phyloP scores from a whole-genome alignment of 1,284 basidiomycete genomes.

The Kalmanozyma brasiliensis region DNA sequence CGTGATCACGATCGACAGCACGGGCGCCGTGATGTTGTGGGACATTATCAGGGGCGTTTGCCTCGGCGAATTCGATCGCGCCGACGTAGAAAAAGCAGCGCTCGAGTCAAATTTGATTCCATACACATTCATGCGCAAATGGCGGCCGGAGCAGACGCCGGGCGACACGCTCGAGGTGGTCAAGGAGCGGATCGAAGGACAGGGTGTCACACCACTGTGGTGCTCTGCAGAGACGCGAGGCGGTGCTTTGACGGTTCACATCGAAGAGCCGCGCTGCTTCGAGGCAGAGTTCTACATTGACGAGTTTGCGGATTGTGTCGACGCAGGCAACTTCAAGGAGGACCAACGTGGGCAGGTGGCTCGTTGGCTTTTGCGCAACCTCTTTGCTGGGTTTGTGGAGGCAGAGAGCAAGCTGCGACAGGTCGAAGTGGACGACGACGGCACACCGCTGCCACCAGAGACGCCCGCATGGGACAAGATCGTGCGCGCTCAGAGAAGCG shows the following conservation, averaged over 20 bases:
- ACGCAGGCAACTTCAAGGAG: constrained; percentile 72
- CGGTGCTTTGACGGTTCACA: constrained; percentile 86
- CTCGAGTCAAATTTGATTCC: constrained; percentile 33
- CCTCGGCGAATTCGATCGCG: constrained; percentile 78
- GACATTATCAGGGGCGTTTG: constrained; percentile 85
- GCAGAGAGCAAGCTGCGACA: constrained; percentile 59
- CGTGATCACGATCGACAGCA: constrained; percentile 87
- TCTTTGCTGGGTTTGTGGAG: constrained; percentile 61
- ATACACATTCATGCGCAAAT: constrained; percentile 27
- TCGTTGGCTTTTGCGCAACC: constrained; percentile 65
- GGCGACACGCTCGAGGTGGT: constrained; percentile 85
- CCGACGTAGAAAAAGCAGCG: constrained; percentile 72
- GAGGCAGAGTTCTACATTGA: constrained; percentile 95
- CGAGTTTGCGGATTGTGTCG: constrained; percentile 72
- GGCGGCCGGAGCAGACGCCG: constrained; percentile 54
- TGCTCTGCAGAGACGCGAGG: constrained; percentile 87
- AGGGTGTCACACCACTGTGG: constrained; percentile 87
- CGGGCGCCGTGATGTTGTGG: constrained; percentile 87
- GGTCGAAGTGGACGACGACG: neutral
- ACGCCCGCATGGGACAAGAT: constrained; percentile 48
- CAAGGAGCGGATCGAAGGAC: constrained; percentile 87
- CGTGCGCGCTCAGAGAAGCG: constrained; percentile 17
- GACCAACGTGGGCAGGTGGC: constrained; percentile 72
- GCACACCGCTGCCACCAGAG: constrained; percentile 12
- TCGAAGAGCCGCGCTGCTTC: constrained; percentile 83